Percentiles rank a stretch among this genome's conserved stretches.
These are phyloP conservation scores for Aspergillus tamarii DNA, from an alignment of 2,329 filamentous ascomycete genomes.

Conservation along the genomic window DNA sequence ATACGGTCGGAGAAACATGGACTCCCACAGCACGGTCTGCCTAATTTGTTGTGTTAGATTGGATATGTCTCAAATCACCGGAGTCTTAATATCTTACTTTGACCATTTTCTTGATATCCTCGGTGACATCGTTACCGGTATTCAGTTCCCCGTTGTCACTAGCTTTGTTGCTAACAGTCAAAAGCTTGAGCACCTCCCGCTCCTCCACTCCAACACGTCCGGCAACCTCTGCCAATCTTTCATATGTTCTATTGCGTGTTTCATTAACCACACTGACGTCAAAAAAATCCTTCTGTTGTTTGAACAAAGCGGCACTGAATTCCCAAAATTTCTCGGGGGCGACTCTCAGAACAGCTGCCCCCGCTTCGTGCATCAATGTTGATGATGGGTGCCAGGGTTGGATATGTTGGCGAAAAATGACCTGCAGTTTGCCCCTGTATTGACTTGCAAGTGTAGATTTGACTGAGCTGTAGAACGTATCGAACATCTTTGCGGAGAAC, in stretches of 20 bases:
- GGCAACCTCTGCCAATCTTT: constrained; percentile 75
- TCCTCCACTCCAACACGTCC: constrained; percentile 68
- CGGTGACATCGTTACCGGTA: constrained; percentile 77
- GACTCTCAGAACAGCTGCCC: constrained; percentile 73
- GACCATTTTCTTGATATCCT: constrained; percentile 80
- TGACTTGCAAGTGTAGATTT: constrained; percentile 65
- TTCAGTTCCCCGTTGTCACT: constrained; percentile 72
- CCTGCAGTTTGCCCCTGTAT: constrained; percentile 64
- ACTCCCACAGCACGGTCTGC: constrained; percentile 73
- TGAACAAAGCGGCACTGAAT: constrained; percentile 72
- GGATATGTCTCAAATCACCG: background rate
- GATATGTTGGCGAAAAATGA: constrained; percentile 88
- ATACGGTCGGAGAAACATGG: constrained; percentile 87
- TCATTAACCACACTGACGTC: constrained; percentile 84
- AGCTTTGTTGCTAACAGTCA: constrained; percentile 71
- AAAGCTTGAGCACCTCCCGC: constrained; percentile 67
- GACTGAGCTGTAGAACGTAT: constrained; percentile 70
- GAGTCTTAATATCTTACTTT: constrained; percentile 57
- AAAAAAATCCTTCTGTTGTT: constrained; percentile 75
- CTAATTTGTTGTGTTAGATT: constrained; percentile 34
- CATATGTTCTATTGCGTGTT: constrained; percentile 81
- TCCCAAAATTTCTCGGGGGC: constrained; percentile 75
- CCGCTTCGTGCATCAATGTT: constrained; percentile 73
- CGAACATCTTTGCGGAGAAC: constrained; percentile 74
- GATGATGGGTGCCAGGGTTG: constrained; percentile 94